A percentile compares a stretch with the other conserved stretches of the same genome.
Evolutionary conservation across 495 filamentous ascomycete species (phyloP).

Genomic region (Penicillium subrubescens): DNA sequence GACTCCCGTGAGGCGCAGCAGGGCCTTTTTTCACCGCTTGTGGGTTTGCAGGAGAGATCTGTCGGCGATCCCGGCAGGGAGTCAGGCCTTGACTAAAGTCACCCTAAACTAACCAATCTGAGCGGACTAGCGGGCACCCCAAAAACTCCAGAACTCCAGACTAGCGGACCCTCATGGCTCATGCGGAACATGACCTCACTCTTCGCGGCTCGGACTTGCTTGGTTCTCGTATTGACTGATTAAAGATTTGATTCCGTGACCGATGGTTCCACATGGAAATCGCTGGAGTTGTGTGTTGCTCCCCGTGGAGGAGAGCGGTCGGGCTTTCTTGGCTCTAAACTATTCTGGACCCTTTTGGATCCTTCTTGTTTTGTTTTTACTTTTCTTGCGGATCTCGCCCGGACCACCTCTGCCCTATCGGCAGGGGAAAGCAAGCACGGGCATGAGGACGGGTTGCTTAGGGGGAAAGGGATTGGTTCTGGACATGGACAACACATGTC

Average conservation of each 20-base stretch:
- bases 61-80: constrained; percentile 28
- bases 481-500: neutral
- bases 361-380: neutral
- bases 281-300: neutral
- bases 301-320: neutral
- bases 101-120: neutral
- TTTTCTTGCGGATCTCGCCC: neutral
- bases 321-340: neutral
- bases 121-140: neutral
- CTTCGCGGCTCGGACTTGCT: neutral
- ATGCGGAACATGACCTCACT: constrained; percentile 3
- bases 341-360: neutral
- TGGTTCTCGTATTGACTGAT: constrained; percentile 1
- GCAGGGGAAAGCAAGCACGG: neutral
- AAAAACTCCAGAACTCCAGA: neutral
- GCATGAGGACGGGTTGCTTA: neutral
- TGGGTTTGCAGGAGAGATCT: constrained; percentile 1
- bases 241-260: neutral
- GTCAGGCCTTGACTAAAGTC: neutral
- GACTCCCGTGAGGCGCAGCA: constrained; percentile 26
- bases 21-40: constrained; percentile 22
- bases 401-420: constrained; percentile 8
- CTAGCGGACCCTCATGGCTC: neutral
- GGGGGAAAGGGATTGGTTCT: neutral
- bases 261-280: neutral